These are phyloP conservation scores for Lactarius evosmus DNA, from an alignment of 768 basidiomycete genomes.

Conservation along the genomic window DNA sequence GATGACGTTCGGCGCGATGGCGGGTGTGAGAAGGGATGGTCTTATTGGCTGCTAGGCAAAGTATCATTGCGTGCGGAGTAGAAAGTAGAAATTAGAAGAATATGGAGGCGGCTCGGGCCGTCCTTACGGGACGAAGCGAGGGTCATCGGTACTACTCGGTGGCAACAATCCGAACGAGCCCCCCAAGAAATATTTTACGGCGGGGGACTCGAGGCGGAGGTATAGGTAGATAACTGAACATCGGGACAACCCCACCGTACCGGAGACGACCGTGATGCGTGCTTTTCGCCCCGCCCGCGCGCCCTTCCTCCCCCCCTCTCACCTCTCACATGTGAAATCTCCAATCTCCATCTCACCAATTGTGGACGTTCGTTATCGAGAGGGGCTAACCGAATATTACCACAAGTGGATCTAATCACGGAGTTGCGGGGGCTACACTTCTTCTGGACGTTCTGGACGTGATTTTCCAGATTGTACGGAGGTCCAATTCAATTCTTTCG, in stretches of 20 bases:
- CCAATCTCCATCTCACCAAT: background rate
- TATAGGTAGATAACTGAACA: conserved; percentile 9
- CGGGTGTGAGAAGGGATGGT: too few relatives aligned
- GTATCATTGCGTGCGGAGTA: background rate
- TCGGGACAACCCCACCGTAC: background rate
- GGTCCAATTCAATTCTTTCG: background rate
- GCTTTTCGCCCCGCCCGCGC: background rate
- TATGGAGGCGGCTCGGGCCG: background rate
- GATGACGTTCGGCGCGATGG: too few relatives aligned
- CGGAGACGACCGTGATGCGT: background rate
- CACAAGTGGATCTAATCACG: conserved; percentile 10
- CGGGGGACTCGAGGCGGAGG: background rate
- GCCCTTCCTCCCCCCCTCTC: too few relatives aligned
- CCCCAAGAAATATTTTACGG: background rate
- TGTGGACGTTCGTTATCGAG: background rate
- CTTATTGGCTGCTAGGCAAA: too few relatives aligned
- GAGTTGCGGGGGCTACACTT: conserved; percentile 1
- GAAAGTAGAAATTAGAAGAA: background rate
- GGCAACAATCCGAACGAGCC: background rate
- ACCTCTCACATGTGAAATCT: conserved; percentile 9
- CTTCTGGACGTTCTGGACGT: background rate
- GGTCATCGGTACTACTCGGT: background rate
- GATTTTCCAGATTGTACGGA: conserved; percentile 1
- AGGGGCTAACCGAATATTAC: background rate
- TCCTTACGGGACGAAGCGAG: background rate